Evolutionary conservation across 2,329 filamentous ascomycete genomes (phyloP).

Genomic region (Botryotinia narcissicola): DNA sequence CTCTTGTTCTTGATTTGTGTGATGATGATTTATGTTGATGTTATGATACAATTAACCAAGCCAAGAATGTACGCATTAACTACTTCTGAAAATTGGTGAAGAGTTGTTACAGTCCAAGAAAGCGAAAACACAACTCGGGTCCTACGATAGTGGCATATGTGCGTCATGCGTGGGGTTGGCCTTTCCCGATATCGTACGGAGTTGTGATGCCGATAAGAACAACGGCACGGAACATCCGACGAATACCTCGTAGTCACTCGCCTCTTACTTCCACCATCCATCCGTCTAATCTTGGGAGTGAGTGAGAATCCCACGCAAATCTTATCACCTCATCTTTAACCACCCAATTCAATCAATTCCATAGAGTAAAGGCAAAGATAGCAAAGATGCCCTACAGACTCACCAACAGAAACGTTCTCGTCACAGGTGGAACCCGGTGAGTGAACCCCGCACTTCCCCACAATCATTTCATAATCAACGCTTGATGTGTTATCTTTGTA

Average conservation of each 20-base stretch:
- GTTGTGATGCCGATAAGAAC: background rate
- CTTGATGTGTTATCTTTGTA: background rate
- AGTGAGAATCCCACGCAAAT: background rate
- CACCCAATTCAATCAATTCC: background rate
- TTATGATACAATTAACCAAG: background rate
- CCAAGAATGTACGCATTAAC: background rate
- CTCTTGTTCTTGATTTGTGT: background rate
- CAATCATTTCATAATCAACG: background rate
- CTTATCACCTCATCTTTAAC: background rate
- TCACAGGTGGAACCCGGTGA: constrained; percentile 64
- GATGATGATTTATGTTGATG: background rate
- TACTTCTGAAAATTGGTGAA: background rate
- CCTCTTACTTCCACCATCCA: background rate
- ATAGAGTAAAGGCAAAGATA: background rate
- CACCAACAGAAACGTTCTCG: constrained; percentile 58
- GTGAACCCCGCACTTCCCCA: constrained; percentile 27
- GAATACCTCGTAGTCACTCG: background rate
- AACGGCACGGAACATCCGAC: too few species aligned
- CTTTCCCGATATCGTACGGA: background rate
- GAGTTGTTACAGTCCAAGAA: background rate
- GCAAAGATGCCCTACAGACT: constrained; percentile 60
- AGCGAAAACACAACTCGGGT: background rate
- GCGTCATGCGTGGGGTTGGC: background rate
- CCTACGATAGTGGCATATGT: background rate
- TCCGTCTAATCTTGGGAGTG: background rate